Base-by-base conservation (phyloP, 106 monocot species). In the Phalaenopsis aphrodite region DNA sequence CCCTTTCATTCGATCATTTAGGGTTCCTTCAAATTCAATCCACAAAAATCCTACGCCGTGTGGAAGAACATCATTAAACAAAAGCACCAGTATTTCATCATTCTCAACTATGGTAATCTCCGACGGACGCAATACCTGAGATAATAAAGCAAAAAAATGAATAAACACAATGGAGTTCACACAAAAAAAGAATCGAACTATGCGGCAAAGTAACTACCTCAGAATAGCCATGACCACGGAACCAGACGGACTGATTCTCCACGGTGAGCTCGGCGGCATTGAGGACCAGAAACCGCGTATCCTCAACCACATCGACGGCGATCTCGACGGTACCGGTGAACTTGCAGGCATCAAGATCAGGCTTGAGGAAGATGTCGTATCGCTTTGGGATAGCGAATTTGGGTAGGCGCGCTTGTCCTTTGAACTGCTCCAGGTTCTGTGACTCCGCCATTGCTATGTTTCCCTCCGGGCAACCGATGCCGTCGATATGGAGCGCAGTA, bases 1-100 rank as follows among this genome's bases (percentile, higher is more conserved):
- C 8, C 93, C 95, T 80, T 88, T 96, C 93, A 93, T 91, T 82
- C 90, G 83, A 72, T 96, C 91, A 43, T 90, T 96, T 15, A 93
- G 84, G 15, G 82, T 91, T 24, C 93, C 95, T 4, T 84, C 79
- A 66, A 96, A 96, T 16, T 58, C 39, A 8, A 93, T 91, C 36
- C 52, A 76, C 58, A 96, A 69, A 79, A 88, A 21, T 14, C 91
- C 91, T 68, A 78, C 76, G 0, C 95, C 95, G 12, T 83, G 42
- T 1, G 93, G 95, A 45, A 96, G 85, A 12, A 18, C 75, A 39
- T 68, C 79, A 38, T 84, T 84, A 74, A 96, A 96, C 12, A 41
- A 49, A n/a, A 96, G 21, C 65, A 96, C 88, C 83, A 93, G 45
- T 21, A 96, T 90, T 81, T 96, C 93, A 67, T 93, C 95, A 15